These are phyloP conservation scores for Diutina mesorugosa DNA, from an alignment of 1,139 yeast genomes.

Conservation along the genomic window DNA sequence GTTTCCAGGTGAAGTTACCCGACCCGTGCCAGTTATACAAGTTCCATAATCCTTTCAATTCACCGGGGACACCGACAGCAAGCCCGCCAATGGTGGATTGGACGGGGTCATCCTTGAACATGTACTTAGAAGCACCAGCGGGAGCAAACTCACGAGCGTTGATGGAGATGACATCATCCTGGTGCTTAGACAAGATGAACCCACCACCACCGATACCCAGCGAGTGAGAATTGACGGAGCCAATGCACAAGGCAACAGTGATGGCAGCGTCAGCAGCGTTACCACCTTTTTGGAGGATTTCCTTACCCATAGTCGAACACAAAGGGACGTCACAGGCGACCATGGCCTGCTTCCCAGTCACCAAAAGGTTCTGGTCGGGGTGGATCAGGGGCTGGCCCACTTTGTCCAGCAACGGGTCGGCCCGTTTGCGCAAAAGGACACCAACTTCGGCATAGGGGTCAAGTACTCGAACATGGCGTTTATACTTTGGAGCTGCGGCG, in stretches of 20 bases:
- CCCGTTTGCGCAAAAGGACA: not conserved
- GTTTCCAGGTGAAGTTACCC: conserved; percentile 60
- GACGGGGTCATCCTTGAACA: conserved; percentile 38
- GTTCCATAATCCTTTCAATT: conserved; percentile 63
- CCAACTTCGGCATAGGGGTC: not conserved
- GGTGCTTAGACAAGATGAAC: conserved; percentile 44
- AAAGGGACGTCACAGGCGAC: conserved; percentile 64
- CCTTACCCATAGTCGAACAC: conserved; percentile 60
- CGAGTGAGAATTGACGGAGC: conserved; percentile 68
- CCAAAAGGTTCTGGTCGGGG: conserved; percentile 19
- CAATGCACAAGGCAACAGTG: conserved; percentile 80
- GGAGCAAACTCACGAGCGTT: conserved; percentile 93
- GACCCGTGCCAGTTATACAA: conserved; percentile 53
- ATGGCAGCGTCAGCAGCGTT: conserved; percentile 90
- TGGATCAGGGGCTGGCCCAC: conserved; percentile 22
- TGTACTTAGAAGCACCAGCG: conserved; percentile 38
- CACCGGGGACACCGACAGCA: conserved; percentile 85
- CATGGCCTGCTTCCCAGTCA: conserved; percentile 39
- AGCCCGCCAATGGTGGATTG: conserved; percentile 68
- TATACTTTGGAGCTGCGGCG: not conserved
- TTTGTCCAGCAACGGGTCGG: conserved; percentile 18
- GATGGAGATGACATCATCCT: conserved; percentile 38
- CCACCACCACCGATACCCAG: conserved; percentile 95
- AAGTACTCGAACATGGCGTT: not conserved
- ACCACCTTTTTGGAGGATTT: conserved; percentile 50